phyloP scores from a whole-genome alignment of 2,329 filamentous ascomycete species.

The Ceratocystis eucalypticola region DNA sequence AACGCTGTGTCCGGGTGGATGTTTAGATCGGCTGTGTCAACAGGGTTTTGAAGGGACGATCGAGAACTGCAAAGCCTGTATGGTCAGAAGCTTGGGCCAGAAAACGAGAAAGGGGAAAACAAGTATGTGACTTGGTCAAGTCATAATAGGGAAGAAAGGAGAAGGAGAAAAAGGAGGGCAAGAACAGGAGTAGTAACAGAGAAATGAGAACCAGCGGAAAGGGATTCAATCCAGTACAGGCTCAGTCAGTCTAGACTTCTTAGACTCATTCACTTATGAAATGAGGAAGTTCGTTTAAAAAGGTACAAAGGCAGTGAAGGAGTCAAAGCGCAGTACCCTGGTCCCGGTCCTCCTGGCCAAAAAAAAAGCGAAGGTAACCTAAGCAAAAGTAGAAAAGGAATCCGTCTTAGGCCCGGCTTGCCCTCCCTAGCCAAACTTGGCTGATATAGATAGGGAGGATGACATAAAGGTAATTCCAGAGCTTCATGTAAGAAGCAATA shows the following conservation, averaged over 20 bases:
- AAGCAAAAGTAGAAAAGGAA: not conserved
- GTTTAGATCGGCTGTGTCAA: constrained; percentile 9
- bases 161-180: not conserved
- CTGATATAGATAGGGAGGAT: not conserved
- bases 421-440: not conserved
- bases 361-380: not conserved
- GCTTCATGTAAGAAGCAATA: not conserved
- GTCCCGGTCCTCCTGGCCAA: not conserved
- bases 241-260: constrained; percentile 4
- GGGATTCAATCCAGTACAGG: not conserved
- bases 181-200: not conserved
- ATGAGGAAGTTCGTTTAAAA: not conserved
- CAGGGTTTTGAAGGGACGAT: constrained; percentile 12
- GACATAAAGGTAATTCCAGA: not conserved
- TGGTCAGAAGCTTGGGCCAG: not conserved
- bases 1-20: not conserved
- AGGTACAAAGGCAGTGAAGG: constrained; percentile 5
- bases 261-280: constrained; percentile 3
- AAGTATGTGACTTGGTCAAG: not conserved
- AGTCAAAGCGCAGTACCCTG: constrained; percentile 14
- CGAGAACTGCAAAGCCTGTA: not conserved
- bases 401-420: not conserved
- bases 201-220: not conserved
- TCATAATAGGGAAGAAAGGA: not conserved
- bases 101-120: not conserved